A percentile compares a stretch with the other conserved stretches of the same genome.
Conservation (phyloP, 345 rosid genomes). For the Citrus maxima region DNA sequence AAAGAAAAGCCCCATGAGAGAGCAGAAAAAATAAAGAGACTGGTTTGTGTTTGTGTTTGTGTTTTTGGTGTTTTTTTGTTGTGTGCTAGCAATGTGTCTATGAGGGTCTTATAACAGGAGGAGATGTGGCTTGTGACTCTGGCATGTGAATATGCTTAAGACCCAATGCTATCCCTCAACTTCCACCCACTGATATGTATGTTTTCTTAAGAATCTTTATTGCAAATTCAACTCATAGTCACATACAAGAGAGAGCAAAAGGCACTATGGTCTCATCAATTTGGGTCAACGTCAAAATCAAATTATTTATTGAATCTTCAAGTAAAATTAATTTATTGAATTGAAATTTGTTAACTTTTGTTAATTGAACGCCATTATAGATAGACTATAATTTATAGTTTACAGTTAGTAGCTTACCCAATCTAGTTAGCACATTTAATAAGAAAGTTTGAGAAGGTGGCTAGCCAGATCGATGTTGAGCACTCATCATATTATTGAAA, state of each 20-base stretch:
- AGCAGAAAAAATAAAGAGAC: background rate
- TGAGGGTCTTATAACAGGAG: slow-evolving; percentile 9
- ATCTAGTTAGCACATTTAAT: slow-evolving; percentile 30
- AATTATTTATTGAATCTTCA: background rate
- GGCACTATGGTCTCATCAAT: background rate
- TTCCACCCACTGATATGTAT: slow-evolving; percentile 31
- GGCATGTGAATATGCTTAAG: slow-evolving; percentile 29
- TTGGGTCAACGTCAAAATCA: background rate
- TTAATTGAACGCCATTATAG: slow-evolving; percentile 24
- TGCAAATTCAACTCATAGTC: slow-evolving; percentile 10
- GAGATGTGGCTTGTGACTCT: background rate
- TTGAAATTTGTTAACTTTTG: background rate
- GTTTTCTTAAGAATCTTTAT: slow-evolving; percentile 17
- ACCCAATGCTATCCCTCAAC: slow-evolving; percentile 32
- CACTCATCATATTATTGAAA: background rate
- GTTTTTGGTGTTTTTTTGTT: background rate
- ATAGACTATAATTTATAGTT: slow-evolving; percentile 4
- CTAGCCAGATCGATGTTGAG: background rate
- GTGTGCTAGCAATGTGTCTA: background rate
- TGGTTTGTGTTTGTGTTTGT: background rate
- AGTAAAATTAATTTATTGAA: background rate
- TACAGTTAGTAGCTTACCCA: slow-evolving; percentile 33
- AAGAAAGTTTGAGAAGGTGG: slow-evolving; percentile 27
- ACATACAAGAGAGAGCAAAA: background rate
- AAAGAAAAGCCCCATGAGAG: slow-evolving; percentile 37